A percentile compares a stretch with the other conserved stretches of the same genome.
Evolutionary conservation across 2,329 filamentous ascomycete genomes (phyloP).

Genomic region (Aspergillus aculeatus): DNA sequence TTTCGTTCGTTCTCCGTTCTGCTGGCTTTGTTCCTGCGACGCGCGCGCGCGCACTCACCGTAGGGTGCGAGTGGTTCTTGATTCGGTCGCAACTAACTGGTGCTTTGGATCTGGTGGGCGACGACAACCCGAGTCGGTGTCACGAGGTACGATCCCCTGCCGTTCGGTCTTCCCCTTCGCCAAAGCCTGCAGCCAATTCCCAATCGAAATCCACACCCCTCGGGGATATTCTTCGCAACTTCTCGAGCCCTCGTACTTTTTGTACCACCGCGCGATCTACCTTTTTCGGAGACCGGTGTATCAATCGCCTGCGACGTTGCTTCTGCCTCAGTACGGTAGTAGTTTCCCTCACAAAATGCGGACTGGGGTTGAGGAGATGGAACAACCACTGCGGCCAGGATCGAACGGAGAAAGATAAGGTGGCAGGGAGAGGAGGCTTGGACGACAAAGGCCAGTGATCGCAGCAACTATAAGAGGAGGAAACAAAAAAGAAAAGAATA

Average conservation of each 20-base stretch:
- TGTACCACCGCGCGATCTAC: constrained; percentile 4
- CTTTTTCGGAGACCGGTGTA: background rate
- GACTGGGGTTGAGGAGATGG: background rate
- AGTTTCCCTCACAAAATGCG: background rate
- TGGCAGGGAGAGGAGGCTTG: background rate
- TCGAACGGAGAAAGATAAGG: background rate
- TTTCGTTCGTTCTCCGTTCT: background rate
- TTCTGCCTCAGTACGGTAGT: background rate
- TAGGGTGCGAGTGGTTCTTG: background rate
- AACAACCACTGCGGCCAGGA: background rate
- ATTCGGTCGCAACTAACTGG: background rate
- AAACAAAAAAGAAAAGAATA: constrained; percentile 5
- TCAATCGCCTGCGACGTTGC: background rate
- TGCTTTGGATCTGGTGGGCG: background rate
- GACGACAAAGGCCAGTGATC: constrained; percentile 3
- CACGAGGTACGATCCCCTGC: constrained; percentile 7
- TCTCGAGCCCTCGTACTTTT: background rate
- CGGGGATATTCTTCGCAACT: constrained; percentile 6
- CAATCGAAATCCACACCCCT: background rate
- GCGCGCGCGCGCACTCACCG: background rate
- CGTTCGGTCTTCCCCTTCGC: constrained; percentile 4
- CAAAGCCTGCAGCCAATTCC: constrained; percentile 7
- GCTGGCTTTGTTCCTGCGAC: background rate
- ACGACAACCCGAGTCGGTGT: constrained; percentile 6
- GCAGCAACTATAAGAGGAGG: constrained; percentile 1